Conservation (phyloP, 1,284 basidiomycete species). For the Pseudozyma pruni region DNA sequence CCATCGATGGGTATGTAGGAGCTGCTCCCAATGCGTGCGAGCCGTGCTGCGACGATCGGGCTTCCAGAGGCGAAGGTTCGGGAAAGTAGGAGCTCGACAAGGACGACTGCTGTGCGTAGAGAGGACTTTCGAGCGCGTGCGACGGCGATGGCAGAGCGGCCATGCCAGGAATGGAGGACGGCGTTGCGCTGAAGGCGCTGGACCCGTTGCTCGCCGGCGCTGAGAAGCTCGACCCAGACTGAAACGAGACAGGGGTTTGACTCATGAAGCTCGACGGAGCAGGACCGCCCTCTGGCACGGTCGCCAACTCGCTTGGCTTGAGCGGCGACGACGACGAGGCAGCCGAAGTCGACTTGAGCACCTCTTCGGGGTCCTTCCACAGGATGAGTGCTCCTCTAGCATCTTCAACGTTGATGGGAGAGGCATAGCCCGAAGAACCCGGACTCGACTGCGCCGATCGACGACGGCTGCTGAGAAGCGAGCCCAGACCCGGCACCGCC, state of each 20-base stretch:
- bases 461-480: conserved; percentile 27
- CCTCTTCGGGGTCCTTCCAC: conserved; percentile 49
- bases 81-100: conserved; percentile 50
- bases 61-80: conserved; percentile 18
- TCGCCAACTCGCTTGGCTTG: conserved; percentile 17
- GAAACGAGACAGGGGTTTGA: conserved; percentile 36
- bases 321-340: conserved; percentile 15
- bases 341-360: conserved; percentile 19
- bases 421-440: conserved; percentile 41
- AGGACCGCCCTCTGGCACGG: conserved; percentile 7
- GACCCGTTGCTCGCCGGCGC: not conserved
- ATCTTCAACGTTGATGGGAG: conserved; percentile 44
- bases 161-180: conserved; percentile 20
- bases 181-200: not conserved
- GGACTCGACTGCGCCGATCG: conserved; percentile 39
- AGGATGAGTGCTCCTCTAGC: conserved; percentile 38
- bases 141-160: conserved; percentile 10
- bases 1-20: not conserved
- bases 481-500: conserved; percentile 17
- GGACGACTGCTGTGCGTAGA: conserved; percentile 46
- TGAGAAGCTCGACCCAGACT: conserved; percentile 10
- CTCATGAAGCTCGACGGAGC: conserved; percentile 20
- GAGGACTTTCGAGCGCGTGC: conserved; percentile 28
- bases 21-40: not conserved
- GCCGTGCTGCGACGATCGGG: conserved; percentile 2